Evolutionary conservation across 2,329 filamentous ascomycete species (phyloP), one percentile per base, ranked within the genome.

Genomic region (Colletotrichum sp.): DNA sequence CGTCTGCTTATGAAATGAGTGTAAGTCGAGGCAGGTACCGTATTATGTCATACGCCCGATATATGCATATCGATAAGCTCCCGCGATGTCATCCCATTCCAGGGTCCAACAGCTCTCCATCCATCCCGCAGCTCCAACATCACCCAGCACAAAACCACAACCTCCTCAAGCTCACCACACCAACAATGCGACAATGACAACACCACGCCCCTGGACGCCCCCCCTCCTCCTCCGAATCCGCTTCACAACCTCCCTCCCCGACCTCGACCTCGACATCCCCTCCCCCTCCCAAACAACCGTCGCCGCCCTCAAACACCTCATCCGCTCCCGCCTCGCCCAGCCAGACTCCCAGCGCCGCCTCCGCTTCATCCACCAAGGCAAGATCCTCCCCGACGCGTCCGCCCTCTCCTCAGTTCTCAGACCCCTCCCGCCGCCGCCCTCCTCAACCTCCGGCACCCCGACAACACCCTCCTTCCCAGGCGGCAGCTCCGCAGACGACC

Each of bases 331-430:
- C 61, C 91, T 98, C 26, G 89, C 93, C 7, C 81, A 86, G 38
- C 86, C 90, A 38, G 89, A 92, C 77, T 90, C 92, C 16, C 88
- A 90, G 56, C 92, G 92, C 77, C 94, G 95, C 43, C 91, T 98
- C 36, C 95, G 96, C 75, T 92, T 99, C 78, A 98, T 98, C 83
- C 93, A 98, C 83, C 92, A 95, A 66, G 97, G 97, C 76, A 96
- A 95, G 81, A 94, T 98, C 74, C 92, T 98, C 65, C 90, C 93
- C 78, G 96, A 98, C 83, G 86, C 88, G 43, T 89, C 91, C 12
- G 90, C 94, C 7, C 88, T 99, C 30, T 89, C 91, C 74, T 85
- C 89, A 43, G 94, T 93, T 2, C 88, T 98, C 62, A 92, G 91
- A 75, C 85, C 94, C 2, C 89, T 92, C 0, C 87, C 90, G 0